Evolutionary conservation across 2,329 filamentous ascomycete genomes (phyloP), one percentile per base, ranked within the genome.

Genomic region (Ophiocordyceps camponoti-leonardi): DNA sequence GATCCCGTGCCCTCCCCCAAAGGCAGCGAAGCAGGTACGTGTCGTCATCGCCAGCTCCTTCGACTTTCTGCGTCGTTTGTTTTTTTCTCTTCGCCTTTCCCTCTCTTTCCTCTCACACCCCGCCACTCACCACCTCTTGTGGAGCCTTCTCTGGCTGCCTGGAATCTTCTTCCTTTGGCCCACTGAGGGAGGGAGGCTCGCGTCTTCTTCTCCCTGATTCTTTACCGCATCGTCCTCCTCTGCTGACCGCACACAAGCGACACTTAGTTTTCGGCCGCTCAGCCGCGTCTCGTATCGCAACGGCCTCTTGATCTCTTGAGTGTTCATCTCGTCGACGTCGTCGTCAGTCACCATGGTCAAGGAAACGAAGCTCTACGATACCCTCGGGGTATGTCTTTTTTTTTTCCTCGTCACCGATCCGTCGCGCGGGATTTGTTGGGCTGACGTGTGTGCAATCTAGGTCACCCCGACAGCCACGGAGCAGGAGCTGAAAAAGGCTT

Each of bases 401-500:
- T 2, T 19, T n/a, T 20, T 13, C n/a, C 11, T 26, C n/a, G 23
- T 31, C 37, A n/a, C 53, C n/a, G n/a, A n/a, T 60, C 51, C 59
- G 47, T 23, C 22, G 47, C 26, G 33, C 44, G 37, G 10, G 16
- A 41, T 41, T 16, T 41, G 19, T 14, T 18, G 39, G 10, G 39
- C 39, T 41, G 19, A 41, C 39, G 20, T 7, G 19, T 13, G 39
- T 10, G 20, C 39, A n/a, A n/a, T 53, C 40, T 53, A 93, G 86
- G 84, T 93, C 54, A 52, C 83, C 56, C 81, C 86, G 52, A 79
- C 75, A 57, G 85, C 84, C 53, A 82, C 82, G 48, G 90, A 96
- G 57, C 71, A 81, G 54, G 83, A 95, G 66, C 70, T 98, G 53
- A 95, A 92, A 72, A 87, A 88, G 59, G 87, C 81, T 55, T 94